These are phyloP conservation scores for Omphalotus guepiniiformis DNA, from an alignment of 768 basidiomycete species.

Conservation along the genomic window DNA sequence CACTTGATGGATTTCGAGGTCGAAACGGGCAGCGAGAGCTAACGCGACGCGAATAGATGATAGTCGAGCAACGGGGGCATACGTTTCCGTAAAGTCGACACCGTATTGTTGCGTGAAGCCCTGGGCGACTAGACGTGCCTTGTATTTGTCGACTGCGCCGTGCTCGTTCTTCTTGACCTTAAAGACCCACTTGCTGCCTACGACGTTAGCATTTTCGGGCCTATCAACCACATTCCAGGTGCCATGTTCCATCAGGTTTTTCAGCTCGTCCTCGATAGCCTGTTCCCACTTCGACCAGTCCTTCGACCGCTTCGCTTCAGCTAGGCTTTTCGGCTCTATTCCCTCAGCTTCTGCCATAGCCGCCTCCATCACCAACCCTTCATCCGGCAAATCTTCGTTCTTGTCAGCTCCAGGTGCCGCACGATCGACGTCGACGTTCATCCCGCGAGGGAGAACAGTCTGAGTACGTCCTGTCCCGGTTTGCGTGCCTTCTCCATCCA, in stretches of 20 bases:
- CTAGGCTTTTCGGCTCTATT: slow-evolving; percentile 14
- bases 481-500: background rate
- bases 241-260: slow-evolving; percentile 6
- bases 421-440: background rate
- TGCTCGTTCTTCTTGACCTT: slow-evolving; percentile 31
- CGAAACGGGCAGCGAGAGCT: slow-evolving; percentile 22
- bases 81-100: slow-evolving; percentile 36
- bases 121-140: slow-evolving; percentile 38
- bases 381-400: background rate
- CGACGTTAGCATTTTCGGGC: slow-evolving; percentile 25
- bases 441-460: too few relatives aligned
- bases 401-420: background rate
- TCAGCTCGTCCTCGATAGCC: slow-evolving; percentile 17
- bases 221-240: slow-evolving; percentile 27
- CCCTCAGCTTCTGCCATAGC: slow-evolving; percentile 4
- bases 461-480: too few relatives aligned
- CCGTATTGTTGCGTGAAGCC: slow-evolving; percentile 37
- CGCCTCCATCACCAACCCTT: background rate
- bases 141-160: slow-evolving; percentile 32
- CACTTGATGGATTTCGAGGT: slow-evolving; percentile 24
- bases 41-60: slow-evolving; percentile 17
- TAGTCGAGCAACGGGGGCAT: slow-evolving; percentile 24
- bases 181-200: slow-evolving; percentile 40
- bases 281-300: slow-evolving; percentile 21
- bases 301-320: slow-evolving; percentile 12